Percentiles rank a stretch among this genome's conserved stretches.
These are phyloP conservation scores for Dactylellina haptotyla DNA, from an alignment of 2,329 filamentous ascomycete genomes.

Conservation along the genomic window DNA sequence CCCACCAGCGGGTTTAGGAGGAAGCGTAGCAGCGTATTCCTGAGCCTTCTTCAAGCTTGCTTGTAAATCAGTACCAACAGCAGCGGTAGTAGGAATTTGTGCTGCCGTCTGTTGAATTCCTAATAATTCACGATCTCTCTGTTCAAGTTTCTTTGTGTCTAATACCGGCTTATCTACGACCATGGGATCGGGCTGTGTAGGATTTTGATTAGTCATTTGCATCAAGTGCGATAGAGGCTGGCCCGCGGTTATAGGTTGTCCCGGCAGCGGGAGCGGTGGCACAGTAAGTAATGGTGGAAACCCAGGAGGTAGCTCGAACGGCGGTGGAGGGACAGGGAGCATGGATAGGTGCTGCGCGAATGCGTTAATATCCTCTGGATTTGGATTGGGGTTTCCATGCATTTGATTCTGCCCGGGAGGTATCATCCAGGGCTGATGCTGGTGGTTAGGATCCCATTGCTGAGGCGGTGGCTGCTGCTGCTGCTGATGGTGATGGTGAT, in stretches of 20 bases:
- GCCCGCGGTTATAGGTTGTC: conserved; percentile 14
- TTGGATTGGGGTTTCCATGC: no score
- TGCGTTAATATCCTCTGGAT: conserved; percentile 28
- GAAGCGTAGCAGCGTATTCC: conserved; percentile 40
- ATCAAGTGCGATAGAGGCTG: conserved; percentile 26
- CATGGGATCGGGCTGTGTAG: conserved; percentile 40
- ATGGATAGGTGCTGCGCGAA: conserved; percentile 45
- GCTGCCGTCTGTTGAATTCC: conserved; percentile 22
- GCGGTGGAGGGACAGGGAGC: conserved; percentile 24
- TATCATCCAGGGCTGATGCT: conserved; percentile 35
- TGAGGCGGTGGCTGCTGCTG: conserved; percentile 17
- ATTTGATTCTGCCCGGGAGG: conserved; percentile 26
- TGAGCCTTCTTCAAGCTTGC: conserved; percentile 48
- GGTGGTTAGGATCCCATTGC: conserved; percentile 37
- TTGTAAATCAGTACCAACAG: conserved; percentile 40
- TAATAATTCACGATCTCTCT: conserved; percentile 17
- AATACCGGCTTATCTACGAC: conserved; percentile 41
- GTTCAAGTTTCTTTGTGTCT: conserved; percentile 31
- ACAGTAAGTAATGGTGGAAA: conserved; percentile 22
- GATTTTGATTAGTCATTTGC: conserved; percentile 37
- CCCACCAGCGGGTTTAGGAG: conserved; percentile 32
- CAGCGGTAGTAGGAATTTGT: neutral
- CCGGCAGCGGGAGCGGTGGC: conserved; percentile 24
- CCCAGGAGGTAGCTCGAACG: conserved; percentile 37
- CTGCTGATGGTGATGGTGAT: neutral